Evolutionary conservation across 2,329 filamentous ascomycete genomes (phyloP).

Genomic region (Epichloe typhina): DNA sequence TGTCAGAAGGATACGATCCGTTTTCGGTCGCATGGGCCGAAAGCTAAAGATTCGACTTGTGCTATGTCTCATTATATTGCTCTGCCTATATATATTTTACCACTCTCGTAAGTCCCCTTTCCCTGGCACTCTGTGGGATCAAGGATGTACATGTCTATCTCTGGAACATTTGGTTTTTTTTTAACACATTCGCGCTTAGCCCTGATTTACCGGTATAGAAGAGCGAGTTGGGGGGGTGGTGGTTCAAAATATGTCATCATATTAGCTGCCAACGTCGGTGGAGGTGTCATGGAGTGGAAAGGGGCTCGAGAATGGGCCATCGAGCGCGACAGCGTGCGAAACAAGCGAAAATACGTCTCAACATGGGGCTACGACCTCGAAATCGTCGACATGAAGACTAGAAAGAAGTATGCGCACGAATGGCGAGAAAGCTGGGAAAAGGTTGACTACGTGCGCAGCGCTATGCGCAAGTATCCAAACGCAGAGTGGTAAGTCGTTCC

Average conservation of each 20-base stretch:
- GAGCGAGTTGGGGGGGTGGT: slow-evolving; percentile 60
- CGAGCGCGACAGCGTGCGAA: slow-evolving; percentile 87
- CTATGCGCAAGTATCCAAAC: slow-evolving; percentile 84
- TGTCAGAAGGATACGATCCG: slow-evolving; percentile 31
- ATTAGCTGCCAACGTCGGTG: slow-evolving; percentile 83
- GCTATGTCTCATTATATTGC: slow-evolving; percentile 43
- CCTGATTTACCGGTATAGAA: slow-evolving; percentile 51
- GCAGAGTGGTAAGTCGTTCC: slow-evolving; percentile 69
- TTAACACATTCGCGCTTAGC: slow-evolving; percentile 21
- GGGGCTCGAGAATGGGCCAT: slow-evolving; percentile 95
- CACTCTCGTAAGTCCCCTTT: slow-evolving; percentile 50
- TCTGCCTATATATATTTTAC: slow-evolving; percentile 54
- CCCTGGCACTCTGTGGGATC: not conserved
- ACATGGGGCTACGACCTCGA: slow-evolving; percentile 93
- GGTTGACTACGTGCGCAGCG: slow-evolving; percentile 81
- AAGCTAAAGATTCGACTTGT: slow-evolving; percentile 52
- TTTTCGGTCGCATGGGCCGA: slow-evolving; percentile 42
- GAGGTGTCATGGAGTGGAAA: slow-evolving; percentile 99
- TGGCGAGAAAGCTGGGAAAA: slow-evolving; percentile 99
- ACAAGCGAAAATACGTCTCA: slow-evolving; percentile 79
- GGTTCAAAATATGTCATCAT: slow-evolving; percentile 91
- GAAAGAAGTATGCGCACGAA: slow-evolving; percentile 96
- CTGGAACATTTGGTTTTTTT: not conserved
- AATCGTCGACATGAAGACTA: slow-evolving; percentile 96
- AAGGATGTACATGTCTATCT: not conserved